Evolutionary conservation across 2,329 filamentous ascomycete genomes (phyloP), one percentile per base, ranked within the genome.

Genomic region (Tolypocladium paradoxum): DNA sequence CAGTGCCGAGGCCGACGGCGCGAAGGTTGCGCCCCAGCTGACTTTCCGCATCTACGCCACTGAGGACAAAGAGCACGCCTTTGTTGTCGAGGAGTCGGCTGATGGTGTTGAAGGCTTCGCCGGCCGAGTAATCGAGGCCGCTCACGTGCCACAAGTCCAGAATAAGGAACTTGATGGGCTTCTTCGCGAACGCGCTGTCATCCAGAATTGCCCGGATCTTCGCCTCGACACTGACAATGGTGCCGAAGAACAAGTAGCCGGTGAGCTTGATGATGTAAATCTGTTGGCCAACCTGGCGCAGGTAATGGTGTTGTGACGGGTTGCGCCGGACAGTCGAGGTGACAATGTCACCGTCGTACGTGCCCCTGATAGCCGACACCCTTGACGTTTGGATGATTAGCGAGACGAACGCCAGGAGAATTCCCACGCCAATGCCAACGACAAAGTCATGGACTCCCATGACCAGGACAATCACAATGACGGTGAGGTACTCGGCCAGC

Each of bases 371-470:
- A 18, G 93, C 90, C 1, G 91, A 90, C 34, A 95, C 87, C 52
- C 87, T 82, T 2, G 93, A 96, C 11, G 90, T 92, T 67, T 97
- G 91, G 29, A 96, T 84, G 31, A 96, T 89, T 57, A 95, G 87
- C 47, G 89, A 92, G 27, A 95, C 79, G 64, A 95, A 97, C 0
- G 93, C 93, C 46, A 99, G 76, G 2, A 95, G 77, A 52, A 99
- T 95, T 5, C 93, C 93, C 33, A 96, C 81, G 12, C 93, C 84
- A 46, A 99, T 96, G 22, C 93, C 93, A 31, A 90, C 83, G 4
- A 99, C 93, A 65, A 99, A 99, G 69, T 99, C 93, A 71, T 95
- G 92, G 11, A 90, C 83, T 2, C 93, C 93, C 93, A 99, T 99
- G 38, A 95, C 89, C 22, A 96, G 73, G 1, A 96, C 90, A 58